Evolutionary conservation across 345 rosid genomes (phyloP).

Genomic region (Salix caprea): DNA sequence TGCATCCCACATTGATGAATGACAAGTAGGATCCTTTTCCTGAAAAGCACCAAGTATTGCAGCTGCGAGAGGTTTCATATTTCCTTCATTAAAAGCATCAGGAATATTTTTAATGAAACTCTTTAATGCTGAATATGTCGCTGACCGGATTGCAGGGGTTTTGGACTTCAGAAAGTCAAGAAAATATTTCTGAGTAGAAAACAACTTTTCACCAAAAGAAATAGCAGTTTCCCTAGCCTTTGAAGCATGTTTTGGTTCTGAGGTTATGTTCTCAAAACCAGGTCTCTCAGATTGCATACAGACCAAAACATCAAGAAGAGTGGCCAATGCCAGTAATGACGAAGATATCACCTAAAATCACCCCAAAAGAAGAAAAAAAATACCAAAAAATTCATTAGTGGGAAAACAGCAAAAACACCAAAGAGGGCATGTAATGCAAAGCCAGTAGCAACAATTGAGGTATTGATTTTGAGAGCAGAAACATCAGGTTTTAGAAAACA

Average conservation of each 20-base stretch:
- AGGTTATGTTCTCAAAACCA: conserved; percentile 50
- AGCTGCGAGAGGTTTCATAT: conserved; percentile 56
- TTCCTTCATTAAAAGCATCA: conserved; percentile 59
- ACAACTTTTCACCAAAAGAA: conserved; percentile 72
- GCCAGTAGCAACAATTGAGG: background rate
- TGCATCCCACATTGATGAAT: conserved; percentile 91
- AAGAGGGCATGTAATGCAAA: background rate
- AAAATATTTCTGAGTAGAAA: conserved; percentile 67
- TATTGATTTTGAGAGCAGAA: background rate
- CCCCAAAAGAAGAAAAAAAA: conserved; percentile 13
- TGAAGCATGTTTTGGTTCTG: conserved; percentile 59
- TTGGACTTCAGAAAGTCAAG: conserved; percentile 66
- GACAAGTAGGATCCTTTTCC: conserved; percentile 83
- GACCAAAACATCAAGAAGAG: conserved; percentile 73
- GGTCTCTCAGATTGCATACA: conserved; percentile 43
- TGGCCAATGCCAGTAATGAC: conserved; percentile 78
- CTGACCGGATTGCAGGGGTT: conserved; percentile 69
- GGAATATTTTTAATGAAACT: conserved; percentile 70
- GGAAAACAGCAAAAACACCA: background rate
- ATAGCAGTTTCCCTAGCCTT: conserved; percentile 72
- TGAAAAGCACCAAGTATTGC: conserved; percentile 77
- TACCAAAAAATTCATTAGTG: background rate
- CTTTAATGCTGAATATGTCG: conserved; percentile 65
- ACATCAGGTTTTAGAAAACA: background rate
- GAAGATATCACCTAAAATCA: conserved; percentile 70